Base-by-base conservation (phyloP, 306 rosid genomes). In the Senna siamea region DNA sequence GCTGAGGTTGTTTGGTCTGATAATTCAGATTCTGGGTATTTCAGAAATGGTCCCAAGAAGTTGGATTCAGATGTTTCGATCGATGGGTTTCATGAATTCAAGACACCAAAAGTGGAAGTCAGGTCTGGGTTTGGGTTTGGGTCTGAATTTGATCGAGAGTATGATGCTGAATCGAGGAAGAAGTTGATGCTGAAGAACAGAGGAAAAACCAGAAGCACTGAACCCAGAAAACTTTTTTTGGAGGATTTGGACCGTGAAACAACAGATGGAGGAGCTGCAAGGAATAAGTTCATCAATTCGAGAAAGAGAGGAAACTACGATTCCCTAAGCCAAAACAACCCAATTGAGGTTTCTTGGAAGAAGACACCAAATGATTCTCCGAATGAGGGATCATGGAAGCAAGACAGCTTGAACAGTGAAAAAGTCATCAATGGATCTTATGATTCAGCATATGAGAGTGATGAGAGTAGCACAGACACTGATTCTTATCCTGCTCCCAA, bases 11-110 rank as follows among this genome's bases (percentile, higher is more conserved):
- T 62, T 54, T 81, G 26, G 73, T 89, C 89, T 69, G 87, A 89
- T 54, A 84, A 86, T 74, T 89, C 97, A 44, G 90, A 88, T 88
- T 90, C 93, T 38, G 88, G 87, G 82, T 85, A 75, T 73, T 80
- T 87, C 41, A 75, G 79, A 74, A 80, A 82, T 55, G 86, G 86
- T 67, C 85, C 83, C n/a, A 90, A 87, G 66, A 86, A 85, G 75
- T 77, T 73, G 44, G 88, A 81, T 11, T 81, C 83, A 0, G 87
- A 80, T 79, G 89, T 75, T 73, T 89, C 90, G 30, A 78, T 75
- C 41, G 86, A 86, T 58, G 88, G 87, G 75, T 71, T 65, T 77
- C 37, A 54, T 9, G 79, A 84, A 26, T 85, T 86, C 13, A 82
- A 80, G 87, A 71, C 76, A 75, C 79, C 80, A 2, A 87, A 78